These are phyloP conservation scores for Colletotrichum chrysophilum DNA, from an alignment of 2,329 filamentous ascomycete species.

Conservation along the genomic window DNA sequence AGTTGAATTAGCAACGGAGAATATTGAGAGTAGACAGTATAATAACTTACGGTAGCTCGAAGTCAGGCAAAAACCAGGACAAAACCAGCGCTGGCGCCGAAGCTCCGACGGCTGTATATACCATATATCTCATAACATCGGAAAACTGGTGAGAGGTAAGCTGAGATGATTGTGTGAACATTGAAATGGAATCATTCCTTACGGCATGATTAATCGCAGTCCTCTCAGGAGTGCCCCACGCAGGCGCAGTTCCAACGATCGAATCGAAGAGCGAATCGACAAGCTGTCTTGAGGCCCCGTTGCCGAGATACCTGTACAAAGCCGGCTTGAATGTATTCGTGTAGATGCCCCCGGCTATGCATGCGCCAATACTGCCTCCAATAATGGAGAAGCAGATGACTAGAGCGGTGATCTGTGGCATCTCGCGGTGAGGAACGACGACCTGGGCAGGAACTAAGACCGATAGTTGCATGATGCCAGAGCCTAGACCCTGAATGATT, in stretches of 20 bases:
- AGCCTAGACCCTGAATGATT: slow-evolving; percentile 35
- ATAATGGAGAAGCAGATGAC: slow-evolving; percentile 33
- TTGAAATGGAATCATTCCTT: background rate
- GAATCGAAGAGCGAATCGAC: slow-evolving; percentile 9
- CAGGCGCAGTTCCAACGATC: background rate
- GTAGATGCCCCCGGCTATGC: slow-evolving; percentile 36
- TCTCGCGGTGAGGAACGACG: slow-evolving; percentile 32
- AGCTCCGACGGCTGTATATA: slow-evolving; percentile 2
- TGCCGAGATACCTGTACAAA: background rate
- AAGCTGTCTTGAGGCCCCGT: background rate
- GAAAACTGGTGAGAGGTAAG: background rate
- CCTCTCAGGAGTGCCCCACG: slow-evolving; percentile 9
- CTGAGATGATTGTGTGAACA: too few relatives aligned
- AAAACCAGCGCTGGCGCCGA: slow-evolving; percentile 2
- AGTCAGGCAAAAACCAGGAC: slow-evolving; percentile 2
- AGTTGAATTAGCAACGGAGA: background rate
- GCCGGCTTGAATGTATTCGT: slow-evolving; percentile 32
- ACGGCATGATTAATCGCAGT: slow-evolving; percentile 5
- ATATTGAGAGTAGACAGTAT: background rate
- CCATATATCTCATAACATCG: slow-evolving; percentile 10
- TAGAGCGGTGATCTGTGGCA: slow-evolving; percentile 36
- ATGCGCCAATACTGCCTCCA: slow-evolving; percentile 34
- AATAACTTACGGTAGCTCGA: background rate
- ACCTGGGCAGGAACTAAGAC: slow-evolving; percentile 31
- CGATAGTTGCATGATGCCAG: slow-evolving; percentile 33